Percentiles rank a stretch among this genome's conserved stretches.
These are phyloP conservation scores for Trametes cubensis DNA, from an alignment of 768 basidiomycete species.

Conservation along the genomic window DNA sequence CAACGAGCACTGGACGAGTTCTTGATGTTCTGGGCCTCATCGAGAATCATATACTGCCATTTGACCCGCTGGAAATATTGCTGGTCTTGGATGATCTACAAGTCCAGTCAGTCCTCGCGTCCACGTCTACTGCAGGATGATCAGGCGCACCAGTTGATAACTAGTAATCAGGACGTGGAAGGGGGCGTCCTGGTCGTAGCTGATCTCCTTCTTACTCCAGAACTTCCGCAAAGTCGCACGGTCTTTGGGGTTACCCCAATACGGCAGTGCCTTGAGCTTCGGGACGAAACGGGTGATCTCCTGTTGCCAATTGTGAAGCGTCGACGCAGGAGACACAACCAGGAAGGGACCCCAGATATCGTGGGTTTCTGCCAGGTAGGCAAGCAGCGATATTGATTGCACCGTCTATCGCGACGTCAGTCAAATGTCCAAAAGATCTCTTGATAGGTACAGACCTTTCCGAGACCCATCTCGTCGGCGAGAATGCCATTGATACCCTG, in stretches of 20 bases:
- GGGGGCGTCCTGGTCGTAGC: constrained; percentile 91
- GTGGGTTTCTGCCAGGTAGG: constrained; percentile 94
- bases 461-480: constrained; percentile 98
- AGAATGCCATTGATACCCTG: constrained; percentile 99
- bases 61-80: constrained; percentile 97
- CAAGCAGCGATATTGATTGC: constrained; percentile 94
- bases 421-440: background rate
- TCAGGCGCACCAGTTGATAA: constrained; percentile 79
- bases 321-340: constrained; percentile 96
- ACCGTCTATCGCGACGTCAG: constrained; percentile 63
- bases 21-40: constrained; percentile 99
- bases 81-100: constrained; percentile 90
- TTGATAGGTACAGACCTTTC: constrained; percentile 56
- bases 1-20: constrained; percentile 94
- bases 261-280: constrained; percentile 89
- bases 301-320: constrained; percentile 99
- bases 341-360: constrained; percentile 99
- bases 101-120: background rate
- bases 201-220: constrained; percentile 98
- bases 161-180: constrained; percentile 97
- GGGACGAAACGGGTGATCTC: constrained; percentile 97
- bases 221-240: constrained; percentile 92
- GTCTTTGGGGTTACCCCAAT: constrained; percentile 98
- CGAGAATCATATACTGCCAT: constrained; percentile 99
- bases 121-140: background rate